phyloP scores from a whole-genome alignment of 805 yeast genomes.

The Zygosaccharomyces lentus region DNA sequence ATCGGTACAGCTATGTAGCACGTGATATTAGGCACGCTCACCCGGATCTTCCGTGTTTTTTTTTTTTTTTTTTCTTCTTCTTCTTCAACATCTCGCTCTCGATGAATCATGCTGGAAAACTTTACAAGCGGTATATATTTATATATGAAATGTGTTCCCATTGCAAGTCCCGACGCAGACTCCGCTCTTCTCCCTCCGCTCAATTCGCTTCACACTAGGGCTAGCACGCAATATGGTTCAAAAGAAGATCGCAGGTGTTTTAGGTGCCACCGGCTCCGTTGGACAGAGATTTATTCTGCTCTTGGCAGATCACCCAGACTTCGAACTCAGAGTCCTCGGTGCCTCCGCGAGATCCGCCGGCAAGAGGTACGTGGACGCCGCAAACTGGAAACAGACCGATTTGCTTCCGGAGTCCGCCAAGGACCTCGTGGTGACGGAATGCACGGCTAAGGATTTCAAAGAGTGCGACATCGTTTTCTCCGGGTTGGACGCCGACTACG shows the following conservation, averaged over 20 bases:
- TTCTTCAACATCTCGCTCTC: background rate
- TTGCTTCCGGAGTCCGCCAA: constrained; percentile 67
- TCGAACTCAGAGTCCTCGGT: constrained; percentile 79
- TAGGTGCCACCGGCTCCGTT: constrained; percentile 97
- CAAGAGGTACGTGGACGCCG: constrained; percentile 76
- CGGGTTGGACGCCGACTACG: constrained; percentile 88
- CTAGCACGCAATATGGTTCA: constrained; percentile 24
- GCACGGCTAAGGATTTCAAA: constrained; percentile 69
- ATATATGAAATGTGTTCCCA: too few relatives aligned
- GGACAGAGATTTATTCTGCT: constrained; percentile 93
- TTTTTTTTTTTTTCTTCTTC: background rate
- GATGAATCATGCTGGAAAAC: background rate
- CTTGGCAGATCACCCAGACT: constrained; percentile 82
- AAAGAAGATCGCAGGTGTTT: constrained; percentile 65
- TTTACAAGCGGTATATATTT: too few relatives aligned
- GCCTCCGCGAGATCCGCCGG: constrained; percentile 96
- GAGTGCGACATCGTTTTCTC: constrained; percentile 94
- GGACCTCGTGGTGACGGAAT: constrained; percentile 65
- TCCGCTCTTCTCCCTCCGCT: too few relatives aligned
- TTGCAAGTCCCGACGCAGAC: too few relatives aligned
- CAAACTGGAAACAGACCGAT: constrained; percentile 89
- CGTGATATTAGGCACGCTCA: background rate
- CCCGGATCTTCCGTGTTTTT: too few relatives aligned
- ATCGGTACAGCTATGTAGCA: too few relatives aligned
- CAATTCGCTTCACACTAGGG: too few relatives aligned